These are phyloP conservation scores for Chaetothyriales sp. DNA, from an alignment of 2,329 filamentous ascomycete genomes.

Conservation along the genomic window DNA sequence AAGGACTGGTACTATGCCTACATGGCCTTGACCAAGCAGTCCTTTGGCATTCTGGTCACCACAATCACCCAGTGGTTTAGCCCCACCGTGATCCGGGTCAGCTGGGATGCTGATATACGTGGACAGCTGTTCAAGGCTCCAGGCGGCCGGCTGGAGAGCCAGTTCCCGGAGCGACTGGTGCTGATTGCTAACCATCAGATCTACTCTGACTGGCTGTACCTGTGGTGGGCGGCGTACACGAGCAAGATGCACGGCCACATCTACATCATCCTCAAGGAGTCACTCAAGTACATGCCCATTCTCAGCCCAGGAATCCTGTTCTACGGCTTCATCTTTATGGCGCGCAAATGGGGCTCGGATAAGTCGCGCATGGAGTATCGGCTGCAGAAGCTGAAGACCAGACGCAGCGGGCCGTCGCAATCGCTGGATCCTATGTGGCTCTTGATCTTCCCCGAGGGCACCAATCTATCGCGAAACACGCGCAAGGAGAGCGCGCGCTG, in stretches of 20 bases:
- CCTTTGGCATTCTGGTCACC: slow-evolving; percentile 62
- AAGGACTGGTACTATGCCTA: slow-evolving; percentile 68
- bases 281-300: slow-evolving; percentile 63
- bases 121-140: slow-evolving; percentile 55
- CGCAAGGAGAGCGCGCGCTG: slow-evolving; percentile 55
- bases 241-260: slow-evolving; percentile 70
- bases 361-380: slow-evolving; percentile 60
- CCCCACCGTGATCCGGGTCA: slow-evolving; percentile 68
- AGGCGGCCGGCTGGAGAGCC: slow-evolving; percentile 60
- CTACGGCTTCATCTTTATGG: slow-evolving; percentile 81
- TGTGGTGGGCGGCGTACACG: slow-evolving; percentile 89
- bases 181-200: slow-evolving; percentile 83
- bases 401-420: slow-evolving; percentile 29
- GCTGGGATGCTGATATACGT: slow-evolving; percentile 64
- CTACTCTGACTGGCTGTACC: slow-evolving; percentile 82
- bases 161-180: slow-evolving; percentile 66
- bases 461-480: slow-evolving; percentile 59
- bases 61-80: slow-evolving; percentile 77
- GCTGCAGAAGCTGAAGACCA: slow-evolving; percentile 51
- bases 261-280: slow-evolving; percentile 84
- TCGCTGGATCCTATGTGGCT: slow-evolving; percentile 68
- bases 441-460: slow-evolving; percentile 74
- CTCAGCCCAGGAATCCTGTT: slow-evolving; percentile 71
- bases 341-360: slow-evolving; percentile 74
- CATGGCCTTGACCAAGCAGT: slow-evolving; percentile 75